Conservation (phyloP, 176 grass and related monocot genomes). For the Lolium multiflorum region DNA sequence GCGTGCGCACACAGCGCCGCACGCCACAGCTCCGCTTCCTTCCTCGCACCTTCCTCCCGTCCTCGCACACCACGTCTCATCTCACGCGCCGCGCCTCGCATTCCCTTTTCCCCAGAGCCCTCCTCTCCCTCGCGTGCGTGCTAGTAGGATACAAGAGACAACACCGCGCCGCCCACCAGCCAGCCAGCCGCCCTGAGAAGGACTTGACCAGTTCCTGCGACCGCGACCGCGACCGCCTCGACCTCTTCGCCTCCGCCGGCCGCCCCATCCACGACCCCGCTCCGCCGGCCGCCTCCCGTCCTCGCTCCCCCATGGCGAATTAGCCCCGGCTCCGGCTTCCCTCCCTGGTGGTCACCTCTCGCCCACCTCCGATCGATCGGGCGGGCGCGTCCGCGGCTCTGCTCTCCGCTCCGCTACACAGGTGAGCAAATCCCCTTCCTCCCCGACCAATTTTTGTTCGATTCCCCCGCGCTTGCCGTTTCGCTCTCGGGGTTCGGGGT, state of each 20-base stretch:
- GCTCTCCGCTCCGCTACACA: not conserved
- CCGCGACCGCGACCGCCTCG: not conserved
- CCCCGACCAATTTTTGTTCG: too few relatives aligned
- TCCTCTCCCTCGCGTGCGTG: too few relatives aligned
- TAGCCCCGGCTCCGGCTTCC: not conserved
- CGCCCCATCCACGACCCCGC: not conserved
- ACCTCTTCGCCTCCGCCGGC: not conserved
- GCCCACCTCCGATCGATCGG: not conserved
- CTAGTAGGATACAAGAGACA: not conserved
- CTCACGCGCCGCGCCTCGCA: not conserved
- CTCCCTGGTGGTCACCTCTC: not conserved
- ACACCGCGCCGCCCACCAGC: constrained; percentile 11
- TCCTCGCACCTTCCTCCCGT: not conserved
- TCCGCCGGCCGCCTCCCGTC: not conserved
- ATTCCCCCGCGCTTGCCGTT: too few relatives aligned
- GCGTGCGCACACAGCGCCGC: constrained; percentile 14
- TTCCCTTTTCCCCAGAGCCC: too few relatives aligned
- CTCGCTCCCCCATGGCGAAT: not conserved
- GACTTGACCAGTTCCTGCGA: constrained; percentile 16
- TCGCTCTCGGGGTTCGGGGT: too few relatives aligned
- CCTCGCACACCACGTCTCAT: constrained; percentile 17
- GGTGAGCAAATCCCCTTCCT: constrained; percentile 38
- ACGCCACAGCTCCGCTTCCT: not conserved
- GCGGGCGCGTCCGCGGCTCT: not conserved
- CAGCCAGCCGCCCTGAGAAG: not conserved